Base-by-base conservation (phyloP, 2,329 filamentous ascomycete species). In the Fusarium sp. region DNA sequence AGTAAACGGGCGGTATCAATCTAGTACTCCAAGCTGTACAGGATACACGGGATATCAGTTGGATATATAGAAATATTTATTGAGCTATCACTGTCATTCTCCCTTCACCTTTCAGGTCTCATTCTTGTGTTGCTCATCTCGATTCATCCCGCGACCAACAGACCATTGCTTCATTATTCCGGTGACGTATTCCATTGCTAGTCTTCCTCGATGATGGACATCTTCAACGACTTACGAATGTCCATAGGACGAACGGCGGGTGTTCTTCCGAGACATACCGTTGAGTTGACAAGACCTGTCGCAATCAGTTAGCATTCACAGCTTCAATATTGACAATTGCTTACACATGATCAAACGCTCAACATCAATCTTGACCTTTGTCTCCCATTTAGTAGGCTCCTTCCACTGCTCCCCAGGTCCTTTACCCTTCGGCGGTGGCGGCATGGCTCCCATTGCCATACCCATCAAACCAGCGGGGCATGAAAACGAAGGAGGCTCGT, bases 221-320 rank as follows among this genome's bases (percentile, higher is more conserved):
- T 35, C 31, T 66, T 66, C 9, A 66, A 19, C 6, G 63, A 52
- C 25, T 46, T 66, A 1, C 63, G 42, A 3, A 66, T 65, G 7
- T 66, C 60, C 5, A 38, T 42, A 3, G 63, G 63, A 0, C 63
- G 41, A 1, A 66, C 60, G 1, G 63, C 63, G 3, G 63, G 63
- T 7, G 63, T 66, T n/a, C 63, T 41, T 15, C 60, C 63, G 6
- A 66, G 33, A 5, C 63, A 66, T 1, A 66, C 60, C 15, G 61
- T 66, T 5, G 37, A 57, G 31, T 58, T 66, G 15, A 55, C 54
- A 2, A 66, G 33, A 6, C 49, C 63, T 66, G 2, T 27, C 5
- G 16, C 0, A 2, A 21, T 4, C 5, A 27, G 7, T 65, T 15
- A 37, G 31, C 2, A 12, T 31, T 31, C 9, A 11, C 29, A 10